These are phyloP conservation scores for Linum tenue DNA, from an alignment of 345 rosid species.

Conservation along the genomic window DNA sequence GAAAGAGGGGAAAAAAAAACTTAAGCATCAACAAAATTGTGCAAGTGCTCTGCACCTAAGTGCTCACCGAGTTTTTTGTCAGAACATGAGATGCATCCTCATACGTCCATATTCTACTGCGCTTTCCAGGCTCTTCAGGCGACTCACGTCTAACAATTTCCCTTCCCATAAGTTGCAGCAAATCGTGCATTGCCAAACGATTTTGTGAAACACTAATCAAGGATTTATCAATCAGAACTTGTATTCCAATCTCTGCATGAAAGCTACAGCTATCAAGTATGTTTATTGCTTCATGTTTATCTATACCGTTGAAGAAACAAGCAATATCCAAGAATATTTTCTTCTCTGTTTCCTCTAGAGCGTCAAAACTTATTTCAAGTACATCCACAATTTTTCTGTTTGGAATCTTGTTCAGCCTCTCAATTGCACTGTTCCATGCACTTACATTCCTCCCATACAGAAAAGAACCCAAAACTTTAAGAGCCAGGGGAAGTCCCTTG, in stretches of 20 bases:
- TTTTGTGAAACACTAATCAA: neutral
- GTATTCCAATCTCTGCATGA: constrained; percentile 5
- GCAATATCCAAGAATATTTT: constrained; percentile 10
- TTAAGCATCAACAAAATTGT: too few species aligned
- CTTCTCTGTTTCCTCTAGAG: constrained; percentile 12
- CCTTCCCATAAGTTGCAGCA: constrained; percentile 10
- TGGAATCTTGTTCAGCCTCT: constrained; percentile 3
- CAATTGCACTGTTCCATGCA: constrained; percentile 9
- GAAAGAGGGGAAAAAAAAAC: neutral
- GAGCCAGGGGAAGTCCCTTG: constrained; percentile 17
- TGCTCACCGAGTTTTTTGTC: constrained; percentile 5
- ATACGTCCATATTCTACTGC: constrained; percentile 9
- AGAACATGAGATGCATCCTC: constrained; percentile 4
- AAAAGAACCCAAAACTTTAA: constrained; percentile 8
- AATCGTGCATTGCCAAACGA: neutral
- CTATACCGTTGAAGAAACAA: constrained; percentile 8
- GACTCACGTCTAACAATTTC: constrained; percentile 6
- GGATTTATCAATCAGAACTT: constrained; percentile 11
- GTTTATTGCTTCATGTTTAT: neutral
- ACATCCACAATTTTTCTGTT: constrained; percentile 6
- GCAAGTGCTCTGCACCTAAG: too few species aligned
- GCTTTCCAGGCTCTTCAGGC: constrained; percentile 2
- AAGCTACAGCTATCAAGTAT: constrained; percentile 6
- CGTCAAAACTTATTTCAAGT: constrained; percentile 17
- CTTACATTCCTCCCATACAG: constrained; percentile 5